A percentile compares a stretch with the other conserved stretches of the same genome.
phyloP scores from a whole-genome alignment of 805 yeast species.

The Sungouiella thailandica region DNA sequence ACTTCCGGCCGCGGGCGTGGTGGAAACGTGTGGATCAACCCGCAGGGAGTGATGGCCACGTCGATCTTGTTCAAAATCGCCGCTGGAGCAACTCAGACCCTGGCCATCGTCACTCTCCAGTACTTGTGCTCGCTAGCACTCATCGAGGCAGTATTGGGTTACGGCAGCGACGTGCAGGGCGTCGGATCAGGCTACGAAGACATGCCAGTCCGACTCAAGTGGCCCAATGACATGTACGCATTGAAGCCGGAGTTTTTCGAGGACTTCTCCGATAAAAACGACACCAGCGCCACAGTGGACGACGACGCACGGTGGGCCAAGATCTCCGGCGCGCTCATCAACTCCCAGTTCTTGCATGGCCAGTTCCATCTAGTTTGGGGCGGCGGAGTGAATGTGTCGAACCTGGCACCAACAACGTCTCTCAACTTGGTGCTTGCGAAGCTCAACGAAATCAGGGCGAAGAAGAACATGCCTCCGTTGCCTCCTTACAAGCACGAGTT shows the following conservation, averaged over 20 bases:
- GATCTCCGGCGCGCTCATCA: slow-evolving; percentile 80
- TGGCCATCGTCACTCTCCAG: slow-evolving; percentile 77
- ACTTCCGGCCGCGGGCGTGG: slow-evolving; percentile 93
- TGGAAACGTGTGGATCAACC: slow-evolving; percentile 93
- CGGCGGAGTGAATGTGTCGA: slow-evolving; percentile 78
- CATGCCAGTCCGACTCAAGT: slow-evolving; percentile 77
- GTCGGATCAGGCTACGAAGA: slow-evolving; percentile 56
- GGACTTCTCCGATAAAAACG: slow-evolving; percentile 24
- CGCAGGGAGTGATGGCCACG: slow-evolving; percentile 83
- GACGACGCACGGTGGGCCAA: slow-evolving; percentile 67
- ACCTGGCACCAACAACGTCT: slow-evolving; percentile 90
- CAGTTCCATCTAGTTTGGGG: slow-evolving; percentile 73
- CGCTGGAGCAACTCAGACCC: slow-evolving; percentile 31
- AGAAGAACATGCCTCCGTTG: slow-evolving; percentile 38
- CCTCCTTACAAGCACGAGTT: slow-evolving; percentile 44
- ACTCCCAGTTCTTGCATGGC: slow-evolving; percentile 61
- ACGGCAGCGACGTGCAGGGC: slow-evolving; percentile 40
- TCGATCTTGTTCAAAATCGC: slow-evolving; percentile 67
- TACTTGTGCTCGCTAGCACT: slow-evolving; percentile 80
- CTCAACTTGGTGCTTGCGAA: slow-evolving; percentile 62
- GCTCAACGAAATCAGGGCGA: slow-evolving; percentile 49
- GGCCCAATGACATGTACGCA: slow-evolving; percentile 95
- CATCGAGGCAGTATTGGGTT: slow-evolving; percentile 66
- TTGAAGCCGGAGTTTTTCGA: slow-evolving; percentile 55
- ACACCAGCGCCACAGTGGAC: slow-evolving; percentile 33